Base-by-base conservation (phyloP, 2,329 filamentous ascomycete genomes). In the Plenodomus tracheiphilus region DNA sequence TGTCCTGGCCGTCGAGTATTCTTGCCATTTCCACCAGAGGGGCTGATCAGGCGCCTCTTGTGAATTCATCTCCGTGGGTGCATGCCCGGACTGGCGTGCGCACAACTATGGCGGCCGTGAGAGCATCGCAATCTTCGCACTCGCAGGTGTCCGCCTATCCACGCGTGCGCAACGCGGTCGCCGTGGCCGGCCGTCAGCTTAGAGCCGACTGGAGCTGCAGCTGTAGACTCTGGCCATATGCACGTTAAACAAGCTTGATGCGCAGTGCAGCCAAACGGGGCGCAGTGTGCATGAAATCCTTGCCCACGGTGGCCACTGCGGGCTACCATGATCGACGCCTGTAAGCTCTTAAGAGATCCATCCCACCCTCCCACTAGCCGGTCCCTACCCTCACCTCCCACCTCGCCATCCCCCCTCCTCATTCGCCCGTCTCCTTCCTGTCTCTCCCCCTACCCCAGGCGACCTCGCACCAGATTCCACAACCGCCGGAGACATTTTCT, bases 351-450 rank as follows among this genome's bases (percentile, higher is more conserved):
- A 71, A 72, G 62, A 65, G 55, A 32, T 10, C 39, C 51, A 64
- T 67, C 39, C 51, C 62, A 69, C 66, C 69, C 69, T 65, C 69
- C 63, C 61, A 54, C 63, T 71, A 73, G 28, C 62, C 63, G 59
- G 68, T 67, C 70, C 64, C 61, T 68, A 69, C 66, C 67, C 68
- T 70, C 62, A 68, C 71, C 70, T 70, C 68, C 62, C 66, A 66
- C 72, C 71, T 71, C 74, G 70, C 72, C 70, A 62, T 71, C 70
- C 65, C 68, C 66, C 69, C 69, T 51, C 66, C 69, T 70, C 70
- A 74, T 74, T 72, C 70, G 66, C 60, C 68, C 63, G 56, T 66
- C 56, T 61, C 61, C 63, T 65, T 69, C 66, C 69, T 67, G 58
- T 72, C 64, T 69, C 65, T 59, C 52, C 54, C 62, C 62, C 59